Evolutionary conservation across 257 asterid species (phyloP), one percentile per base, ranked within the genome.

Genomic region (Solanum megistacrolobum): DNA sequence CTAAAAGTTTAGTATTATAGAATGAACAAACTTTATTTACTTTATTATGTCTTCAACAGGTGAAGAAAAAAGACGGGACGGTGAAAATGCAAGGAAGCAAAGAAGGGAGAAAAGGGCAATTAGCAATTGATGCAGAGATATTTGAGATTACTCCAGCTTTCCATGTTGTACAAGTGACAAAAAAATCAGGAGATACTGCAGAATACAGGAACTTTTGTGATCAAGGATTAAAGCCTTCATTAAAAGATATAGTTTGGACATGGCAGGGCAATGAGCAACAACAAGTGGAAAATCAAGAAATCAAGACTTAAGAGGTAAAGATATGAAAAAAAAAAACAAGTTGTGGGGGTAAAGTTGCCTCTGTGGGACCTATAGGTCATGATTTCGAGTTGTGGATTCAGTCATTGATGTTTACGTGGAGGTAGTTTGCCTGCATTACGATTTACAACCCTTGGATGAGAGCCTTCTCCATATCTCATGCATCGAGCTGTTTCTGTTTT

Each of bases 231-330:
- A 91, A 88, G 55, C 91, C 93, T 4, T 91, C 87, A 3, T 90
- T 92, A 39, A 83, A 85, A 35, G 95, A 91, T 23, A 85, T 91
- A 36, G 91, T 91, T 46, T 92, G 94, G 93, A 89, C 92, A 35
- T 93, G 93, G 94, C 91, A 90, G 83, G 93, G 93, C 12, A 25
- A 14, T 25, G 91, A 91, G 86, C 90, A 90, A 65, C 88, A 86
- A 68, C 88, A 84, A 39, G 84, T 78, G 62, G 38, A 78, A 41
- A 78, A 78, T 41, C 84, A 78, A 78, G 62, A 78, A 78, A 78
- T 12, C 12, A 25, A 78, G 14, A 9, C 36, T 76, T 39, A 21
- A 21, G 29, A 65, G 32, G 65, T 55, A 55, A 55, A 55, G 4
- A 7, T 55, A 55, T 55, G 65, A 66, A 66, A 66, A 62, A 0